Evolutionary conservation across 2,329 filamentous ascomycete species (phyloP).

Genomic region (Aphanocladium album): DNA sequence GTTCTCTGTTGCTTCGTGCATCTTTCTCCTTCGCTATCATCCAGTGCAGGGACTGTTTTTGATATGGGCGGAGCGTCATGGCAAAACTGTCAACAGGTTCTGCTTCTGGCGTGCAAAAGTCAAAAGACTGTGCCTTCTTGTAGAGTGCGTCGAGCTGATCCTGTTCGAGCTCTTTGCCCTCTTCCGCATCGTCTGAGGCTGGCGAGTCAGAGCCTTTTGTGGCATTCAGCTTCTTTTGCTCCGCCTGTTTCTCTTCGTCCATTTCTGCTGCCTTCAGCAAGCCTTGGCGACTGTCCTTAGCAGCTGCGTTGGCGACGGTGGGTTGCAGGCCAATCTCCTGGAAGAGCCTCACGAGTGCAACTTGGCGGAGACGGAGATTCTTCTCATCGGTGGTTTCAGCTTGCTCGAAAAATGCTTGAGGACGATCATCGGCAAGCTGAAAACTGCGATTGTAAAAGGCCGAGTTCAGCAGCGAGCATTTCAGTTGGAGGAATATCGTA

Average conservation of each 20-base stretch:
- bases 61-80: slow-evolving; percentile 83
- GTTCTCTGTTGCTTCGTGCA: slow-evolving; percentile 62
- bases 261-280: slow-evolving; percentile 83
- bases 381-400: slow-evolving; percentile 84
- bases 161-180: slow-evolving; percentile 87
- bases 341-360: slow-evolving; percentile 82
- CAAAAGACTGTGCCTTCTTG: slow-evolving; percentile 93
- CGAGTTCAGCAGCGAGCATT: slow-evolving; percentile 66
- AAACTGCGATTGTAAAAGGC: slow-evolving; percentile 65
- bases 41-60: slow-evolving; percentile 93
- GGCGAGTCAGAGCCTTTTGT: slow-evolving; percentile 42
- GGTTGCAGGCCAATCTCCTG: slow-evolving; percentile 83
- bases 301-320: slow-evolving; percentile 66
- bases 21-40: slow-evolving; percentile 93
- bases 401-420: slow-evolving; percentile 72
- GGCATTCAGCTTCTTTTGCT: slow-evolving; percentile 32
- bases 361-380: slow-evolving; percentile 74
- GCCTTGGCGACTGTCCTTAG: slow-evolving; percentile 75
- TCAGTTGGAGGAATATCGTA: slow-evolving; percentile 85
- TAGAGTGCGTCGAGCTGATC: slow-evolving; percentile 93
- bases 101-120: slow-evolving; percentile 84
- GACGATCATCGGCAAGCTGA: slow-evolving; percentile 62
- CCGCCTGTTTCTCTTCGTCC: slow-evolving; percentile 69
- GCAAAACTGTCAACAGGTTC: slow-evolving; percentile 78
- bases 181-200: slow-evolving; percentile 64